These are phyloP conservation scores for Penicillium occitanis DNA, from an alignment of 2,329 filamentous ascomycete genomes.

Conservation along the genomic window DNA sequence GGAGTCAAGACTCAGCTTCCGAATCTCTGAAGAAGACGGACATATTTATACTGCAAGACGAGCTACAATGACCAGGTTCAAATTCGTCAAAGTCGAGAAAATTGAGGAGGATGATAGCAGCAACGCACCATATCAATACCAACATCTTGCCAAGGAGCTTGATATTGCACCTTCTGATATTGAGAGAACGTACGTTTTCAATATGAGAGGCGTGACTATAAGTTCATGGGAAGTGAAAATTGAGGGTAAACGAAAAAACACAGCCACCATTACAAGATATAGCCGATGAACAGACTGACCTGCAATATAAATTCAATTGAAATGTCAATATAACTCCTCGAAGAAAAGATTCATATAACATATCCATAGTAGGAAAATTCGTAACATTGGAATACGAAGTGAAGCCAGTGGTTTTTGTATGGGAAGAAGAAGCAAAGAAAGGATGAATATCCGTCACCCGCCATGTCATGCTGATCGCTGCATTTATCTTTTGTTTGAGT, in stretches of 20 bases:
- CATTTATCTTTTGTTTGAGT: slow-evolving; percentile 8
- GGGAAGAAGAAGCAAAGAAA: not conserved
- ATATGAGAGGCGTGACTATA: slow-evolving; percentile 32
- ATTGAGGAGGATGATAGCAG: not conserved
- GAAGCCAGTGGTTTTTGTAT: not conserved
- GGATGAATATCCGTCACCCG: not conserved
- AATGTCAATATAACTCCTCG: slow-evolving; percentile 15
- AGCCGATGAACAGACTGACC: not conserved
- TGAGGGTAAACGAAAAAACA: not conserved
- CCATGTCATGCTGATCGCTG: slow-evolving; percentile 11
- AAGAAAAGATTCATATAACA: slow-evolving; percentile 7
- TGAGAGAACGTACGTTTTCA: slow-evolving; percentile 27
- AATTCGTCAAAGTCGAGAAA: slow-evolving; percentile 4
- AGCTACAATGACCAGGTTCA: not conserved
- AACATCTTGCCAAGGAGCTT: slow-evolving; percentile 7
- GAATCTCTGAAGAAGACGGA: not conserved
- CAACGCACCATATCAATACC: slow-evolving; percentile 9
- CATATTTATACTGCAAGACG: not conserved
- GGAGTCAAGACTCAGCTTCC: not conserved
- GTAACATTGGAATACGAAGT: not conserved
- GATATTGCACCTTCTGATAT: not conserved
- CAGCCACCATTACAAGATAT: slow-evolving; percentile 10
- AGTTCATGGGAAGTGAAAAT: slow-evolving; percentile 26
- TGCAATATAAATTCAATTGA: not conserved
- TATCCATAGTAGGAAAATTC: not conserved